Evolutionary conservation across 2,329 filamentous ascomycete genomes (phyloP).

Genomic region (Nemania sp.): DNA sequence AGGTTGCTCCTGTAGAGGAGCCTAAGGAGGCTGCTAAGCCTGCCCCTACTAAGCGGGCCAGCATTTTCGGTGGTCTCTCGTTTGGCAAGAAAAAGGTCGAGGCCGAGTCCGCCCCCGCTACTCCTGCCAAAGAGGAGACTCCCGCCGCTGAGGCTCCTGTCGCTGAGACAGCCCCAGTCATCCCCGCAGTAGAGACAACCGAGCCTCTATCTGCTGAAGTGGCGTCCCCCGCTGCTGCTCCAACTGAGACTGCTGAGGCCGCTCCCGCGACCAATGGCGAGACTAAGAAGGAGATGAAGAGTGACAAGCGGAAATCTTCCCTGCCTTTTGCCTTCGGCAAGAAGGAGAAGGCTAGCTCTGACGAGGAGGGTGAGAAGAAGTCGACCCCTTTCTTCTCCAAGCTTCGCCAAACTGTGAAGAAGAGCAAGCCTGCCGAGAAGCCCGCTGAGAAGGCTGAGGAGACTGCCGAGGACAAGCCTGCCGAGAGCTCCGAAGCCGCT

Average conservation of each 20-base stretch:
- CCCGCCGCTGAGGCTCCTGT: constrained; percentile 52
- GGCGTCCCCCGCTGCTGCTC: constrained; percentile 59
- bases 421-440: constrained; percentile 50
- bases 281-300: constrained; percentile 73
- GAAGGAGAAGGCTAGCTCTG: constrained; percentile 75
- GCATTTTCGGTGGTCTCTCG: constrained; percentile 67
- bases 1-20: constrained; percentile 49
- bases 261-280: constrained; percentile 63
- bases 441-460: constrained; percentile 46
- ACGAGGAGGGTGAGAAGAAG: constrained; percentile 73
- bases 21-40: constrained; percentile 59
- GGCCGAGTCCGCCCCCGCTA: constrained; percentile 57
- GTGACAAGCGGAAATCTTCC: constrained; percentile 84
- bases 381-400: constrained; percentile 69
- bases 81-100: constrained; percentile 71
- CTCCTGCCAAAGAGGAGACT: constrained; percentile 58
- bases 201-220: constrained; percentile 69
- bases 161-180: constrained; percentile 67
- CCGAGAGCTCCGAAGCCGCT: constrained; percentile 43
- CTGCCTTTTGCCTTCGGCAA: constrained; percentile 80
- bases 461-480: constrained; percentile 46
- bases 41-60: constrained; percentile 64
- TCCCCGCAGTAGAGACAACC: constrained; percentile 68
- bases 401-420: constrained; percentile 58
- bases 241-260: constrained; percentile 61